Evolutionary conservation across 169 alveolate species (phyloP), one percentile per base, ranked within the genome.

Genomic region (Cryptosporidium felis): DNA sequence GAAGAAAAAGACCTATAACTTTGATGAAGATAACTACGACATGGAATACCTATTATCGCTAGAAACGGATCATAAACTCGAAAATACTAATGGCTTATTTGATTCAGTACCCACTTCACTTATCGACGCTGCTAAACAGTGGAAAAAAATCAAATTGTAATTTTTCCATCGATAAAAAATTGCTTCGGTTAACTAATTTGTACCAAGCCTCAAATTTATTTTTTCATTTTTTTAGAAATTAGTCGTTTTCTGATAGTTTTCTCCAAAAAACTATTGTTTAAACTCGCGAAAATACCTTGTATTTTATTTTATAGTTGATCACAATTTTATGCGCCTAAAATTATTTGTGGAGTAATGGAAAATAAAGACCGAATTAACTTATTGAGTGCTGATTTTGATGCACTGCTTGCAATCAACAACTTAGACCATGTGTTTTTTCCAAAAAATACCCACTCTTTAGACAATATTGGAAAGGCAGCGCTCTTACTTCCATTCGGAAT

Each of bases 401-500:
- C 85, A 38, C 34, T 5, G 4, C 0, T 8, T n/a, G 85, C 85
- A 10, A 21, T 74, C 18, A 16, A 74, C 3, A 32, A 74, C 23
- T 56, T 56, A 12, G 67, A 74, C 34, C 10, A 12, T 32, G 85
- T 74, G 16, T 49, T 28, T 0, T 14, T 74, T 5, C 85, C 85
- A 9, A 10, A 74, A 5, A 28, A 74, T 53, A 53, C 67, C 34
- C 58, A 32, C 18, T 51, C 85, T 36, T 32, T 74, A 34, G 85
- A 74, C 4, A 74, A 74, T 26, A n/a, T 74, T 5, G 58, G 59
- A 40, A 74, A 74, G 28, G 85, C 85, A 8, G 49, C 47, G 18
- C 40, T 74, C 38, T 34, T 74, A 36, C 61, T 74, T 34, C 85
- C 85, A 10, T 74, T 74, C 10, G 74, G 66, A 4, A 58, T 74